A percentile compares a stretch with the other conserved stretches of the same genome.
Evolutionary conservation across 805 yeast species (phyloP).

Genomic region (Kazachstania kunashirensis): DNA sequence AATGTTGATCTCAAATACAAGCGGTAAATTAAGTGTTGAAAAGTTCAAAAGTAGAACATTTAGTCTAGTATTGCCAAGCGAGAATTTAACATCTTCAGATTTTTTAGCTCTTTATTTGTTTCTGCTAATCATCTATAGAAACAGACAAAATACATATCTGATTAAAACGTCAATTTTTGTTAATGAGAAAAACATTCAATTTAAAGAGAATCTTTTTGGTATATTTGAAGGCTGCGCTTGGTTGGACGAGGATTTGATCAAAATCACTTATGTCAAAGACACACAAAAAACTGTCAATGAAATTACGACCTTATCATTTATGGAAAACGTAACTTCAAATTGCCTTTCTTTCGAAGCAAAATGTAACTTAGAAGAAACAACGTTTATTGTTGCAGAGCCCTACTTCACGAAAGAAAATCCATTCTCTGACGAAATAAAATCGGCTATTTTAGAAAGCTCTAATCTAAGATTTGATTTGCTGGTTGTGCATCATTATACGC

Average conservation of each 20-base stretch:
- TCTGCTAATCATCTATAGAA: slow-evolving; percentile 16
- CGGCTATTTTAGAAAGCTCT: slow-evolving; percentile 16
- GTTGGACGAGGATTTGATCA: slow-evolving; percentile 11
- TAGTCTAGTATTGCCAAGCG: slow-evolving; percentile 18
- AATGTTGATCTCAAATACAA: slow-evolving; percentile 20
- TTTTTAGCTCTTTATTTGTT: slow-evolving; percentile 20
- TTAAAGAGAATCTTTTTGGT: slow-evolving; percentile 11
- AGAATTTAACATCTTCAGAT: slow-evolving; percentile 23
- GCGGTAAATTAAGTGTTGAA: slow-evolving; percentile 15
- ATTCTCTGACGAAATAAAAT: slow-evolving; percentile 17
- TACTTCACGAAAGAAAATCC: slow-evolving; percentile 13
- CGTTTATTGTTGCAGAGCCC: slow-evolving; percentile 22
- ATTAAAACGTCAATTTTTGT: slow-evolving; percentile 14
- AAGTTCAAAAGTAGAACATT: slow-evolving; percentile 16
- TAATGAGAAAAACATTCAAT: slow-evolving; percentile 13
- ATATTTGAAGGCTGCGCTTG: slow-evolving; percentile 14
- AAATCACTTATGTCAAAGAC: slow-evolving; percentile 8
- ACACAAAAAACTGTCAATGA: slow-evolving; percentile 7
- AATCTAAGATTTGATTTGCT: slow-evolving; percentile 19
- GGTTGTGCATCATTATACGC: slow-evolving; percentile 13
- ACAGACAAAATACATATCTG: slow-evolving; percentile 8
- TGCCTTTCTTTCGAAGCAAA: slow-evolving; percentile 8
- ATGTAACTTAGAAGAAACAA: slow-evolving; percentile 19
- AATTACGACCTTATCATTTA: slow-evolving; percentile 6
- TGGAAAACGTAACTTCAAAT: slow-evolving; percentile 14